Evolutionary conservation across 257 asterid species (phyloP).

Genomic region (Ophiorrhiza pumila): DNA sequence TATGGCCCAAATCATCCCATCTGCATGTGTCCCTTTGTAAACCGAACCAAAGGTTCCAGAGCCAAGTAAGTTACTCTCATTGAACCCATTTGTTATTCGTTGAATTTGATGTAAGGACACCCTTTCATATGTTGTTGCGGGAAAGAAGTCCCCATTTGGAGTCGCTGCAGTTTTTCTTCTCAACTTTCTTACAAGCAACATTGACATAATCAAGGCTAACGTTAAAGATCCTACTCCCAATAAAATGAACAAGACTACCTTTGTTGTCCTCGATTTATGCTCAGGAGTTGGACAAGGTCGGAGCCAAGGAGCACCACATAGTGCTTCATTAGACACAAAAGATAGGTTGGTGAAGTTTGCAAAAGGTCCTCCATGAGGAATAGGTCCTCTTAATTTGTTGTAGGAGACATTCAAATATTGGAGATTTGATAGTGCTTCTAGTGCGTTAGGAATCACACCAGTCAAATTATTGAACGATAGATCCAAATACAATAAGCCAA

Average conservation of each 20-base stretch:
- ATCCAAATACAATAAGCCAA: background rate
- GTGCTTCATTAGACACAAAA: too few relatives aligned
- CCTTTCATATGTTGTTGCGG: background rate
- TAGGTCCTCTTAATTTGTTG: too few relatives aligned
- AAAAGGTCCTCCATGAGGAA: too few relatives aligned
- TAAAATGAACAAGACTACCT: background rate
- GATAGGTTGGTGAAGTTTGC: too few relatives aligned
- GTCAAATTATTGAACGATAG: background rate
- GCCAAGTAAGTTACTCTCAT: too few relatives aligned
- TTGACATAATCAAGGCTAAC: background rate
- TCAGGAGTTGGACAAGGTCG: background rate
- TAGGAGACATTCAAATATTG: too few relatives aligned
- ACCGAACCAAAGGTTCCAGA: too few relatives aligned
- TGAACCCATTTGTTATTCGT: too few relatives aligned
- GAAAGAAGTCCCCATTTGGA: background rate
- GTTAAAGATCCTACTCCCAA: background rate
- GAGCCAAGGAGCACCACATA: too few relatives aligned
- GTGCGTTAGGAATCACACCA: background rate
- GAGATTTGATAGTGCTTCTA: background rate
- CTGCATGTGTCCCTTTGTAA: too few relatives aligned
- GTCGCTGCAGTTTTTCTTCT: background rate
- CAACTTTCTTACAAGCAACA: background rate
- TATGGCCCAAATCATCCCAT: too few relatives aligned
- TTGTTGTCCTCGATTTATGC: background rate
- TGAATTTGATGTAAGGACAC: too few relatives aligned